phyloP scores from a whole-genome alignment of 1,284 basidiomycete genomes.

The Naganishia cerealis region DNA sequence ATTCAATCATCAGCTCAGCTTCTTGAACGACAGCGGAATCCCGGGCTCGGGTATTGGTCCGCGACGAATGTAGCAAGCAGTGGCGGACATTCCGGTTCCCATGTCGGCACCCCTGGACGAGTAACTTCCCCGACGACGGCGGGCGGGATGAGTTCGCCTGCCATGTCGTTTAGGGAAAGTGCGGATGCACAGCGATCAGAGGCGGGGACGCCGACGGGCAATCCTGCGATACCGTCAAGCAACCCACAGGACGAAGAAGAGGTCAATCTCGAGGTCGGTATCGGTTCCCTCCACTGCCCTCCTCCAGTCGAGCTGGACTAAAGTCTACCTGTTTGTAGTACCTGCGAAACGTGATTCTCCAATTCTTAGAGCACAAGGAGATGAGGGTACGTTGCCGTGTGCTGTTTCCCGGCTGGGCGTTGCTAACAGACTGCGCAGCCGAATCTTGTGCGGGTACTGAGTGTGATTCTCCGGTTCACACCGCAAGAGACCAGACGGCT shows the following conservation, averaged over 20 bases:
- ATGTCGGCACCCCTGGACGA: constrained; percentile 14
- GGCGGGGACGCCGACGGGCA: constrained; percentile 1
- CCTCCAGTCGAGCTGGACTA: constrained; percentile 8
- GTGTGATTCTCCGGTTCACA: constrained; percentile 86
- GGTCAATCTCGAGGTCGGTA: constrained; percentile 73
- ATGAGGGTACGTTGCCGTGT: constrained; percentile 65
- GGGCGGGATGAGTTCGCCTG: constrained; percentile 19
- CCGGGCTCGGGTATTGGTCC: constrained; percentile 90
- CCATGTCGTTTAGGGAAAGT: constrained; percentile 13
- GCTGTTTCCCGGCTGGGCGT: constrained; percentile 42
- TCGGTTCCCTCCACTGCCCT: not conserved
- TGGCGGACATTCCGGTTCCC: constrained; percentile 24
- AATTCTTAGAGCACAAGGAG: constrained; percentile 86
- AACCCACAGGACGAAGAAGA: constrained; percentile 71
- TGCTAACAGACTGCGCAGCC: constrained; percentile 59
- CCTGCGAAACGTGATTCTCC: constrained; percentile 85
- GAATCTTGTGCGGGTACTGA: constrained; percentile 82
- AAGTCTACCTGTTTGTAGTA: constrained; percentile 57
- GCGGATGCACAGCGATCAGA: constrained; percentile 6
- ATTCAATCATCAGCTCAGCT: constrained; percentile 84
- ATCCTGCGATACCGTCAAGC: constrained; percentile 18
- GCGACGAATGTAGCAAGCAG: constrained; percentile 20
- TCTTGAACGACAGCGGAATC: constrained; percentile 82
- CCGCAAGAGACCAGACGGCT: constrained; percentile 86
- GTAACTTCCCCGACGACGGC: constrained; percentile 6